Percentiles rank a stretch among this genome's conserved stretches.
Conservation (phyloP, 192 early-diverging fungal species). For the Linnemannia zychae region DNA sequence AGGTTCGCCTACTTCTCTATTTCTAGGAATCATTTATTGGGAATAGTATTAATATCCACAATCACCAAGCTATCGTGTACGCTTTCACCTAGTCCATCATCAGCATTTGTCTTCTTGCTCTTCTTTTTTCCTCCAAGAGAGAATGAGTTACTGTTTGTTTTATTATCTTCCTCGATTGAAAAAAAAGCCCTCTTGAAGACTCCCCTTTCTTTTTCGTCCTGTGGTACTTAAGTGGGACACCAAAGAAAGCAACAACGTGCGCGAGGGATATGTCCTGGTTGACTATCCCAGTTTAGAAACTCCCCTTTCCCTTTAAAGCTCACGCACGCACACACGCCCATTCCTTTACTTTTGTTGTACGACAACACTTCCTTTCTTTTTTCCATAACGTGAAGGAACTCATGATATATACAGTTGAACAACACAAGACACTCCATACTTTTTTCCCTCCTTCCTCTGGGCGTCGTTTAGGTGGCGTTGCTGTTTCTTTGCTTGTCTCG, state of each 20-base stretch:
- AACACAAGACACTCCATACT: no score
- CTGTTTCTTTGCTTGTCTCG: no score
- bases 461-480: no score
- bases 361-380: background rate
- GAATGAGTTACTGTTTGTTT: background rate
- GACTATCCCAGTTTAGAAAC: background rate
- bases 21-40: background rate
- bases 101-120: background rate
- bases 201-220: background rate
- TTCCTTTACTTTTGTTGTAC: background rate
- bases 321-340: no score
- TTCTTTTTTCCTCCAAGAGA: background rate
- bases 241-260: slow-evolving; percentile 20
- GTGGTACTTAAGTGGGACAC: background rate
- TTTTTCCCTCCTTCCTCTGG: no score
- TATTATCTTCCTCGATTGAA: background rate
- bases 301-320: background rate
- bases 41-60: background rate
- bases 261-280: slow-evolving; percentile 21
- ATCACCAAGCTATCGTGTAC: background rate
- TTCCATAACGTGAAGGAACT: background rate
- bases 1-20: background rate
- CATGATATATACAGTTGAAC: no score
- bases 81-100: background rate
- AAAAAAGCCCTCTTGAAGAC: background rate